Percentiles rank a stretch among this genome's conserved stretches.
These are phyloP conservation scores for Haplosporangium sp. DNA, from an alignment of 371 early-diverging fungal species.

Conservation along the genomic window DNA sequence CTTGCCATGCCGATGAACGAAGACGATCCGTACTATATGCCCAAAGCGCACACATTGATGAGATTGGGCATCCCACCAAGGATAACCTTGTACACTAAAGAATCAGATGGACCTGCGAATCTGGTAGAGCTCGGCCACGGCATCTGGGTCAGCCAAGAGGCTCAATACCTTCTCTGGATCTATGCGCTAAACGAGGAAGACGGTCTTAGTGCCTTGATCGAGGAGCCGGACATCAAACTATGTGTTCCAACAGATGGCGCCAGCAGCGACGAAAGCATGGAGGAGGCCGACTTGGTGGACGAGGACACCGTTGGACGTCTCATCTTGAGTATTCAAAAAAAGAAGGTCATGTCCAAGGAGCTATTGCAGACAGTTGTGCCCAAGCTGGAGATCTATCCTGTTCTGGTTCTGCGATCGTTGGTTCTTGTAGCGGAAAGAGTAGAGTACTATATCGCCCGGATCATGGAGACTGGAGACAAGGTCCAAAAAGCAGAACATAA, in stretches of 20 bases:
- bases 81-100: conserved; percentile 19
- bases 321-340: conserved; percentile 22
- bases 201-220: conserved; percentile 31
- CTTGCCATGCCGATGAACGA: conserved; percentile 46
- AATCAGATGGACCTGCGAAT: conserved; percentile 7
- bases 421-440: conserved; percentile 21
- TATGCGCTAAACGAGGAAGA: conserved; percentile 46
- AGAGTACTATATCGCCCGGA: conserved; percentile 31
- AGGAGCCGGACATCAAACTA: conserved; percentile 19
- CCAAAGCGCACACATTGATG: conserved; percentile 48
- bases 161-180: conserved; percentile 41
- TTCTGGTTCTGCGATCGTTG: conserved; percentile 35
- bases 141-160: conserved; percentile 35
- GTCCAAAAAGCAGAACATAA: conserved; percentile 23
- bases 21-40: conserved; percentile 47
- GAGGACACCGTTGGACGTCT: conserved; percentile 40
- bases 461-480: conserved; percentile 47
- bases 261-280: conserved; percentile 7
- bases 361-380: conserved; percentile 19
- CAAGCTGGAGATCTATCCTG: conserved; percentile 39
- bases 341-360: conserved; percentile 9
- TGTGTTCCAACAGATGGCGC: conserved; percentile 6
- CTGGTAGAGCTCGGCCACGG: conserved; percentile 33
- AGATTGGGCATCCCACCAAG: conserved; percentile 34
- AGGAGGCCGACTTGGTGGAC: conserved; percentile 30